phyloP scores from a whole-genome alignment of 2,329 filamentous ascomycete genomes.

The Xylaria sp. region DNA sequence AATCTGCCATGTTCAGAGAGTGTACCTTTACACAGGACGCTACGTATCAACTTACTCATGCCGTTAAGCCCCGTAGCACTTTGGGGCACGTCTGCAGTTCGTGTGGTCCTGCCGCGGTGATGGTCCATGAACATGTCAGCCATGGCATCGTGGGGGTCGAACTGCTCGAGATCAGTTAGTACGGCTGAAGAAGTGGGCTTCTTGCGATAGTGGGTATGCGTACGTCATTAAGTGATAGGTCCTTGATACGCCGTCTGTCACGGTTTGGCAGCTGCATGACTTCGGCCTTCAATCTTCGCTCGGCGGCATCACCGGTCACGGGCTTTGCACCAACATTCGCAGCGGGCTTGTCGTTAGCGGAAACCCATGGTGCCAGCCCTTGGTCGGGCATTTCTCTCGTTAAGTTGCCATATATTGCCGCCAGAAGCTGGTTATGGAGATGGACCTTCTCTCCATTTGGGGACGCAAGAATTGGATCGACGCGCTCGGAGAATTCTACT shows the following conservation, averaged over 20 bases:
- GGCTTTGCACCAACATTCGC: constrained; percentile 69
- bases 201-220: constrained; percentile 44
- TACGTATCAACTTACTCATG: constrained; percentile 72
- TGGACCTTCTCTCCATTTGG: constrained; percentile 69
- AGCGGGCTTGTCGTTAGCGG: constrained; percentile 74
- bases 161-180: constrained; percentile 52
- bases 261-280: constrained; percentile 77
- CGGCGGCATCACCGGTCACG: constrained; percentile 72
- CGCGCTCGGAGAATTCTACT: constrained; percentile 66
- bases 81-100: constrained; percentile 70
- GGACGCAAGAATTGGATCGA: constrained; percentile 70
- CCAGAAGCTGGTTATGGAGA: constrained; percentile 74
- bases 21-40: constrained; percentile 6
- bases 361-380: constrained; percentile 77
- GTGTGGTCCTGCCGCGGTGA: constrained; percentile 58
- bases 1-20: constrained; percentile 58
- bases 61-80: constrained; percentile 80
- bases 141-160: constrained; percentile 66
- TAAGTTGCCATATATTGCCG: constrained; percentile 75
- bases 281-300: constrained; percentile 73
- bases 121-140: constrained; percentile 64
- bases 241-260: constrained; percentile 74
- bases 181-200: constrained; percentile 1
- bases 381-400: constrained; percentile 75
- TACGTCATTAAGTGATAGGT: constrained; percentile 71